Conservation (phyloP, 2,329 filamentous ascomycete genomes). For the Aspergillus flavus region DNA sequence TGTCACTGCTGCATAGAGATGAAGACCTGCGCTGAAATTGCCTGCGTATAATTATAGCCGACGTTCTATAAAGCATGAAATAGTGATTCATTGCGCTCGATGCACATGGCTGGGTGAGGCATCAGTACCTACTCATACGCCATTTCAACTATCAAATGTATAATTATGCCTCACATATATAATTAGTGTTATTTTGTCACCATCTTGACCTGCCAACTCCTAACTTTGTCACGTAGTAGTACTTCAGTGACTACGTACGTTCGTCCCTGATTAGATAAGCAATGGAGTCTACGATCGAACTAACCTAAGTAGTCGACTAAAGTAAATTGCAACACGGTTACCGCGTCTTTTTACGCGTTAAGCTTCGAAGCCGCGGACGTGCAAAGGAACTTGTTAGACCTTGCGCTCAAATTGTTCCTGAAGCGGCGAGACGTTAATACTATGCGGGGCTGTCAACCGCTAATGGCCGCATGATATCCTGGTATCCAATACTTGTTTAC, state of each 20-base stretch:
- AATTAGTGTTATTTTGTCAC: neutral
- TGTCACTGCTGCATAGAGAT: conserved; percentile 8
- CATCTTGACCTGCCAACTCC: neutral
- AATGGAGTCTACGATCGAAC: too few species aligned
- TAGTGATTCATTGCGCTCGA: neutral
- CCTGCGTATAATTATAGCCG: conserved; percentile 3
- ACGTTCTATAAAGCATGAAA: conserved; percentile 14
- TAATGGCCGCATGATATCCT: neutral
- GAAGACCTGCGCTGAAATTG: conserved; percentile 5
- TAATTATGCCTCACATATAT: conserved; percentile 1
- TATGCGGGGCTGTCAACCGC: neutral
- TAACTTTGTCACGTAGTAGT: neutral
- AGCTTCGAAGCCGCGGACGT: conserved; percentile 27
- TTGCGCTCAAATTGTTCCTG: neutral
- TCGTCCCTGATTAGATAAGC: too few species aligned
- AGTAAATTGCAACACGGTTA: neutral
- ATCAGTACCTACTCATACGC: conserved; percentile 1
- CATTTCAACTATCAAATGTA: conserved; percentile 4
- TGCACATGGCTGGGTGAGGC: neutral
- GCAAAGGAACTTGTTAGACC: conserved; percentile 1
- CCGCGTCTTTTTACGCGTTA: conserved; percentile 38
- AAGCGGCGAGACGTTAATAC: neutral
- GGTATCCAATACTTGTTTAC: neutral
- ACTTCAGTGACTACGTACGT: neutral
- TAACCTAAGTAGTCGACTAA: too few species aligned